phyloP scores from a whole-genome alignment of 306 rosid species.

The Astragalus glycyphyllos region DNA sequence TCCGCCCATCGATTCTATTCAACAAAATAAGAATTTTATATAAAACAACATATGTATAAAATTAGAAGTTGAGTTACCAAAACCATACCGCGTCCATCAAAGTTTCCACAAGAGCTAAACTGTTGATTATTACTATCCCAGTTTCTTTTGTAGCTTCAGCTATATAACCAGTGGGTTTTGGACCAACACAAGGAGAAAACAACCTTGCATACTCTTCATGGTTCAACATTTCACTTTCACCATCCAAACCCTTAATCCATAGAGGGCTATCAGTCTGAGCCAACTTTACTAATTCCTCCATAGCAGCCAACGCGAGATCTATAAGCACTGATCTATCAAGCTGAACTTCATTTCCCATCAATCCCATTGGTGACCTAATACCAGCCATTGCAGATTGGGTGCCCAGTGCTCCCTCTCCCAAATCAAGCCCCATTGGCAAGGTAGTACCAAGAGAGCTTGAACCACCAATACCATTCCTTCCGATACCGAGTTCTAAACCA shows the following conservation, averaged over 20 bases:
- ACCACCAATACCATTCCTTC: slow-evolving; percentile 69
- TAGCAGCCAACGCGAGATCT: slow-evolving; percentile 80
- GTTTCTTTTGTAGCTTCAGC: slow-evolving; percentile 82
- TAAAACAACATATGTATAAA: no score
- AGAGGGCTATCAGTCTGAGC: slow-evolving; percentile 72
- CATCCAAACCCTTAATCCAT: slow-evolving; percentile 72
- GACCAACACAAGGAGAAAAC: slow-evolving; percentile 65
- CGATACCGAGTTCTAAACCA: slow-evolving; percentile 76
- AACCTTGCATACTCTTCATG: slow-evolving; percentile 69
- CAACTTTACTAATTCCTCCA: slow-evolving; percentile 86
- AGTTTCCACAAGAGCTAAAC: slow-evolving; percentile 78
- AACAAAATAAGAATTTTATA: slow-evolving; percentile 30
- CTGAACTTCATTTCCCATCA: slow-evolving; percentile 62
- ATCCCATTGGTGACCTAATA: slow-evolving; percentile 51
- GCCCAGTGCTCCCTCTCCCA: slow-evolving; percentile 65
- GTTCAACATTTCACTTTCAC: slow-evolving; percentile 69
- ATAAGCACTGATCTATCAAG: slow-evolving; percentile 60
- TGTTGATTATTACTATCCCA: slow-evolving; percentile 65
- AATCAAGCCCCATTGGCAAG: slow-evolving; percentile 71
- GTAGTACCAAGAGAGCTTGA: slow-evolving; percentile 40
- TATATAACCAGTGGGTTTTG: slow-evolving; percentile 57
- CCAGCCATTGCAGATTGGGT: slow-evolving; percentile 48
- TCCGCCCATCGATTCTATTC: slow-evolving; percentile 82
- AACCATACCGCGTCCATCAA: slow-evolving; percentile 83
- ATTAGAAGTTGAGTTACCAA: slow-evolving; percentile 32